Conservation (phyloP, 176 grass and related monocot species). For the Thinopyrum elongatum region DNA sequence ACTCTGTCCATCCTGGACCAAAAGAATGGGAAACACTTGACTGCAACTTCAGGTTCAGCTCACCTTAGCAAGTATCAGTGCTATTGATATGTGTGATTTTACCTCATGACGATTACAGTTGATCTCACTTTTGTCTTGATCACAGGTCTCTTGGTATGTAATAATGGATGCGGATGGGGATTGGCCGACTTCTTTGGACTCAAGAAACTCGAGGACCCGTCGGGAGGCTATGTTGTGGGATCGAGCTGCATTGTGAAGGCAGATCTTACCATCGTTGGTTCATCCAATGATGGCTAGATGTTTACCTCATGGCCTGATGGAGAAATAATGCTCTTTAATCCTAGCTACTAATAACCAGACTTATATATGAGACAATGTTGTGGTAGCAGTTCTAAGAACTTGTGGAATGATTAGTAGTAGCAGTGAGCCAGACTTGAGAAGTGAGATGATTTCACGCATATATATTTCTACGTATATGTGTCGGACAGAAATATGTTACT, state of each 20-base stretch:
- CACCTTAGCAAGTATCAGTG: not conserved
- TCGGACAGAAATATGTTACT: not conserved
- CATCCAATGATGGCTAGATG: not conserved
- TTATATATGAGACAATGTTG: not conserved
- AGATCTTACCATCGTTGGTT: not conserved
- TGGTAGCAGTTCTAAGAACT: not conserved
- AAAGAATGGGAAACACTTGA: not conserved
- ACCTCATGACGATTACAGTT: not conserved
- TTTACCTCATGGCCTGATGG: not conserved
- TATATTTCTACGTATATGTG: not conserved
- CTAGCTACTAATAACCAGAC: not conserved
- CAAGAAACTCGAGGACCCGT: not conserved
- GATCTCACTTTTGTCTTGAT: not conserved
- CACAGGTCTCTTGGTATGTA: not conserved
- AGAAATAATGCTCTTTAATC: not conserved
- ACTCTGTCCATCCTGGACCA: not conserved
- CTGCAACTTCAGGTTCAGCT: not conserved
- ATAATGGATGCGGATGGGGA: not conserved
- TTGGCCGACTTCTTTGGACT: not conserved
- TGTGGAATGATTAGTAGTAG: not conserved
- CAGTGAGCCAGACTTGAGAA: not conserved
- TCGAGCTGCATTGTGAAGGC: slow-evolving; percentile 4
- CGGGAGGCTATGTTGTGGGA: not conserved
- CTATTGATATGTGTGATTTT: not conserved
- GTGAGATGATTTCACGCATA: not conserved